These are phyloP conservation scores for Trametes cingulata DNA, from an alignment of 768 basidiomycete species.

Conservation along the genomic window DNA sequence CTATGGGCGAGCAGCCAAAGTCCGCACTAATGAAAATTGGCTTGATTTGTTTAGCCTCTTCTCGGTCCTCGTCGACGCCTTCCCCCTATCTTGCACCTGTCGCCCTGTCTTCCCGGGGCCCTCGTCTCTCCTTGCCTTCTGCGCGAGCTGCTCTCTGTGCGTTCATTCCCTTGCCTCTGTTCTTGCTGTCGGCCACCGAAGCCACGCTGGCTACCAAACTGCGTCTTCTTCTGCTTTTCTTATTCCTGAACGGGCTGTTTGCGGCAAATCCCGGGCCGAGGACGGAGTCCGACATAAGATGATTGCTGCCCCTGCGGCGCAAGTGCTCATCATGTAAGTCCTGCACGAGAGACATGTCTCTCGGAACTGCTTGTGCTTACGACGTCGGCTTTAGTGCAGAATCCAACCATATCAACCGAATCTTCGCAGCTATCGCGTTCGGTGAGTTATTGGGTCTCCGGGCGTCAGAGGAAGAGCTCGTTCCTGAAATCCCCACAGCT, in stretches of 20 bases:
- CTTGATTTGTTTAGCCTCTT: no score
- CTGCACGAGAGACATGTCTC: neutral
- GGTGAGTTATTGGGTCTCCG: neutral
- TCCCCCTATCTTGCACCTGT: no score
- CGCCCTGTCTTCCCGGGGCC: neutral
- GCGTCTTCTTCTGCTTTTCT: neutral
- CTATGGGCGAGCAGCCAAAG: neutral
- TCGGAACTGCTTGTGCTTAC: neutral
- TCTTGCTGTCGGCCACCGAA: neutral
- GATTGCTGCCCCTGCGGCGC: neutral
- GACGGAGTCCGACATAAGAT: neutral
- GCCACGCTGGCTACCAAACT: constrained; percentile 3
- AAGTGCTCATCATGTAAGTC: neutral
- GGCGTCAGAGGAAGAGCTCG: neutral
- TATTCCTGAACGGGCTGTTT: neutral
- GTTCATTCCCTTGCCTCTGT: neutral
- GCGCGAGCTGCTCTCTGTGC: neutral
- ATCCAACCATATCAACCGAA: constrained; percentile 4
- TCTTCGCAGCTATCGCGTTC: constrained; percentile 5
- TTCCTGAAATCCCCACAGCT: neutral
- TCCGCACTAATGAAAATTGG: neutral
- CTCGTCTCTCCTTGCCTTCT: neutral
- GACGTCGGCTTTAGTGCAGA: neutral
- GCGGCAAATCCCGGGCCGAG: constrained; percentile 6
- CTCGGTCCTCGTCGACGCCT: no score